Evolutionary conservation across 441 rosid genomes (phyloP), one percentile per base, ranked within the genome.

Genomic region (Biscutella auriculata): DNA sequence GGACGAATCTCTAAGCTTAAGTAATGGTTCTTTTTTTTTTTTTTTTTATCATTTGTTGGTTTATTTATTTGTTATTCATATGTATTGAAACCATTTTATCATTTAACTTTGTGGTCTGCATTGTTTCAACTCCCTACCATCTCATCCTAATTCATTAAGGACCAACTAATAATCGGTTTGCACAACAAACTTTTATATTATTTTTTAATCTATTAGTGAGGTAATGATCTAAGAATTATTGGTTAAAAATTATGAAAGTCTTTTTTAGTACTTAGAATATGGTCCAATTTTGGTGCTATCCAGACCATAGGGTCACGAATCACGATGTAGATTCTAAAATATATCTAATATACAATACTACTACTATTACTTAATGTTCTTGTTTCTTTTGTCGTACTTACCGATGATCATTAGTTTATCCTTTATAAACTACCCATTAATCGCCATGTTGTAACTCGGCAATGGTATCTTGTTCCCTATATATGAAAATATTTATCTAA

Each of bases 131-230:
- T 45, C 40, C 40, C 41, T 34, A 33, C 42, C 9, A 54, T 57
- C 40, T 41, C 54, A 44, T 44, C 55, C 43, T 9, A 29, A 51
- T 66, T 51, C 48, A 66, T 66, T 53, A 51, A 52, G 44, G 55
- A 36, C 61, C 29, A 52, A 8, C 21, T 12, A 36, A 42, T 66
- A 14, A 52, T 50, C 36, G 16, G 23, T 51, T 35, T 19, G 41
- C 21, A 26, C 10, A 21, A 48, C 26, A 37, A 28, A 40, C 4
- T 47, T 44, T 53, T 66, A 35, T n/a, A n/a, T n/a, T 43, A 35
- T 19, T 13, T 14, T 11, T 8, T 50, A 26, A 52, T 44, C n/a
- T 28, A 21, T 42, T 57, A 9, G 27, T 65, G 64, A 52, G 15
- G 59, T 7, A 16, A 52, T 51, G 35, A 34, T 66, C 28, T 25